Evolutionary conservation across 805 yeast genomes (phyloP).

Genomic region (Myxozyma neotropica): DNA sequence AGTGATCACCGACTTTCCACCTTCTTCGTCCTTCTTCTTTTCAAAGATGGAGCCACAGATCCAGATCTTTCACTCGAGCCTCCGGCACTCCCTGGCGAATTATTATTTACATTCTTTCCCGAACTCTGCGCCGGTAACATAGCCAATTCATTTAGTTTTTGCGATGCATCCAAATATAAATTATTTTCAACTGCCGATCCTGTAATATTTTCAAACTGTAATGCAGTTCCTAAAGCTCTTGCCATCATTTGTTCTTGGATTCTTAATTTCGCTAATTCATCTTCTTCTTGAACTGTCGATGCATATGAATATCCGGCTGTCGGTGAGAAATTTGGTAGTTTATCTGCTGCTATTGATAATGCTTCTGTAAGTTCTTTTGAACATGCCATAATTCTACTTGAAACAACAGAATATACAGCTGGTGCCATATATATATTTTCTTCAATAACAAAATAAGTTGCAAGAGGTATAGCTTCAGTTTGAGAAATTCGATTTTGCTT

Average conservation of each 20-base stretch:
- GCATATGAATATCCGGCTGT: slow-evolving; percentile 60
- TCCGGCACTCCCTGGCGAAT: background rate
- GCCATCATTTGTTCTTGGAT: slow-evolving; percentile 33
- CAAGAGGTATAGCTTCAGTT: slow-evolving; percentile 54
- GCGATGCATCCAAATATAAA: slow-evolving; percentile 19
- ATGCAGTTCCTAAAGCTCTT: slow-evolving; percentile 33
- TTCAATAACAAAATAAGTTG: slow-evolving; percentile 86
- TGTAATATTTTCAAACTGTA: slow-evolving; percentile 4
- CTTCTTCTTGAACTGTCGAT: slow-evolving; percentile 26
- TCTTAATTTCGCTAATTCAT: slow-evolving; percentile 11
- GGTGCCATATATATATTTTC: slow-evolving; percentile 94
- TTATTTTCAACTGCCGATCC: background rate
- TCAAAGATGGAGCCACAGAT: slow-evolving; percentile 9
- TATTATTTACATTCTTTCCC: background rate
- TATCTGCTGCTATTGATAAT: slow-evolving; percentile 38
- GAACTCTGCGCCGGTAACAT: background rate
- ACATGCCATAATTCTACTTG: slow-evolving; percentile 66
- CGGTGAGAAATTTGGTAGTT: slow-evolving; percentile 58
- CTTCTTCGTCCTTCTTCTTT: slow-evolving; percentile 20
- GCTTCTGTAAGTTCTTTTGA: slow-evolving; percentile 51
- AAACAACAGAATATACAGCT: slow-evolving; percentile 65
- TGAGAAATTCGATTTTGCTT: slow-evolving; percentile 71
- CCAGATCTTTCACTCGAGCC: background rate
- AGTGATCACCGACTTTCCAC: slow-evolving; percentile 1
- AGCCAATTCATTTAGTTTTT: background rate